Conservation (phyloP, 306 rosid genomes). For the Malus sieversii region DNA sequence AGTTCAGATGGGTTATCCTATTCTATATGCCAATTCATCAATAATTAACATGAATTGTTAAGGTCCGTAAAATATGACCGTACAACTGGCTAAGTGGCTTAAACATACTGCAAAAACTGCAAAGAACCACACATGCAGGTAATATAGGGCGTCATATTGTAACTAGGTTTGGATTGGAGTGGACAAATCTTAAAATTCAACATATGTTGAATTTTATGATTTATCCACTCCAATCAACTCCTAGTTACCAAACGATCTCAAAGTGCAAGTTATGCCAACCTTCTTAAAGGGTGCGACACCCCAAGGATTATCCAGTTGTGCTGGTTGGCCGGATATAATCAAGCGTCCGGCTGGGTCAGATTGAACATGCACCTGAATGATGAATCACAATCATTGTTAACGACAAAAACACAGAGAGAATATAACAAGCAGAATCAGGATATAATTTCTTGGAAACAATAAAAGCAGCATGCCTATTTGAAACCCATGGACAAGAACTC, state of each 20-base stretch:
- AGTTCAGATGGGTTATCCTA: neutral
- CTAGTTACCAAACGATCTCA: too few species aligned
- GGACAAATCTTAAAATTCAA: too few species aligned
- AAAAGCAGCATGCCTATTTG: neutral
- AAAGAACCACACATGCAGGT: neutral
- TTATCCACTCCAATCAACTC: too few species aligned
- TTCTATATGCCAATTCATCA: neutral
- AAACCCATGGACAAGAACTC: neutral
- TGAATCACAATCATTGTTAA: neutral
- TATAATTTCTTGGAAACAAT: neutral
- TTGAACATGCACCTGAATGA: constrained; percentile 58
- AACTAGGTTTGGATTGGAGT: too few species aligned
- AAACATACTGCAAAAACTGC: neutral
- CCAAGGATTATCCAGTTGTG: constrained; percentile 65
- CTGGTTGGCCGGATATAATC: constrained; percentile 68
- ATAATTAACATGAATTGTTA: neutral
- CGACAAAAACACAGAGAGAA: neutral
- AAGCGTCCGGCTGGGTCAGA: constrained; percentile 73
- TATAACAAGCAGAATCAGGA: neutral
- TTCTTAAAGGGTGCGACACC: constrained; percentile 69
- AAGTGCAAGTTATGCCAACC: constrained; percentile 17
- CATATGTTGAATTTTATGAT: too few species aligned
- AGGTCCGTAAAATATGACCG: neutral
- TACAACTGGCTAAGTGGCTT: neutral
- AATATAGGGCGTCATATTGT: neutral